These are phyloP conservation scores for Metschnikowia drakensbergensis DNA, from an alignment of 805 yeast species.

Conservation along the genomic window DNA sequence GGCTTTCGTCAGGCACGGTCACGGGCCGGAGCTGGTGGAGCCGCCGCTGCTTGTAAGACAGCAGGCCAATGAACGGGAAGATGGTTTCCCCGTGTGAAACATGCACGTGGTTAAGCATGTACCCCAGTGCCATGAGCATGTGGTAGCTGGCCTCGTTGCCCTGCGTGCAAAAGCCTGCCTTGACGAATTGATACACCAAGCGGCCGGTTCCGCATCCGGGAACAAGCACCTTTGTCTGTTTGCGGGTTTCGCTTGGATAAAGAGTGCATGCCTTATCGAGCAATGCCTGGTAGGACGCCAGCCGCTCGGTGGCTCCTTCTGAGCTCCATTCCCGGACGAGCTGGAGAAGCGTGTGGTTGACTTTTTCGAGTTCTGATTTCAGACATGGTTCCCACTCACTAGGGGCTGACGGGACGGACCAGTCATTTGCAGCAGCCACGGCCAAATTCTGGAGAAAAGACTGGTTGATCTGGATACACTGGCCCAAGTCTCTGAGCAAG, in stretches of 20 bases:
- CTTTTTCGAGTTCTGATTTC: constrained; percentile 51
- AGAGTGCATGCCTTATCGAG: constrained; percentile 29
- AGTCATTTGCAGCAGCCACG: constrained; percentile 38
- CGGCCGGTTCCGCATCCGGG: constrained; percentile 69
- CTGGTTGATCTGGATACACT: constrained; percentile 44
- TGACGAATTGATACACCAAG: constrained; percentile 52
- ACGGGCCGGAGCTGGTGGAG: constrained; percentile 49
- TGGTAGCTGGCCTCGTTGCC: constrained; percentile 67
- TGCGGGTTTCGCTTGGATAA: constrained; percentile 39
- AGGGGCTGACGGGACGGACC: constrained; percentile 46
- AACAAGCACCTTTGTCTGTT: constrained; percentile 42
- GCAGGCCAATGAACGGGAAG: constrained; percentile 53
- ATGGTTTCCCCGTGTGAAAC: constrained; percentile 39
- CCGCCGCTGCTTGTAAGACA: constrained; percentile 44
- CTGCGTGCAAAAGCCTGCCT: constrained; percentile 55
- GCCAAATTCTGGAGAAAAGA: constrained; percentile 44
- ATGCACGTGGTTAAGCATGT: constrained; percentile 46
- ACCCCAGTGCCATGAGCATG: constrained; percentile 57
- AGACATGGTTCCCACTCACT: constrained; percentile 41
- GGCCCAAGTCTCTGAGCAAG: constrained; percentile 38
- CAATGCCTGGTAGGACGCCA: constrained; percentile 35
- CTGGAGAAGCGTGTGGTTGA: constrained; percentile 52
- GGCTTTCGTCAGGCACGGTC: constrained; percentile 50
- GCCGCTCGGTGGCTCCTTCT: constrained; percentile 49
- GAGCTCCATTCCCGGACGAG: constrained; percentile 59